Base-by-base conservation (phyloP, 164 flowering plant genomes). In the Annona cherimola region DNA sequence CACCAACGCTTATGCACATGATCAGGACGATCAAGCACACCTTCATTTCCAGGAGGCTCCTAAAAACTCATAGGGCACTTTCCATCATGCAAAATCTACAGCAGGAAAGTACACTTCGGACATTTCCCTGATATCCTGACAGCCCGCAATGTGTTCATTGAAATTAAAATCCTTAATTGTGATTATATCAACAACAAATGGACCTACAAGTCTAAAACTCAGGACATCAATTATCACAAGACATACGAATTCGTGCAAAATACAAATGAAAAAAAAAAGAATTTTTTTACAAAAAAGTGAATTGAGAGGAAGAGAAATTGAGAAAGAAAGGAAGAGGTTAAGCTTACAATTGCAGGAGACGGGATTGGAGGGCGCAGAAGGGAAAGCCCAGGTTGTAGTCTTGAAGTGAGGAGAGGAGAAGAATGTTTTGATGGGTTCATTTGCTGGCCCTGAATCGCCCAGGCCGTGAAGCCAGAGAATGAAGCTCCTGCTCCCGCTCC, bases 401-500 rank as follows among this genome's bases (percentile, higher is more conserved):
- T 78, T 80, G 76, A 94, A 92, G 80, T 85, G 77, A 1, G 91
- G 88, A 4, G 97, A 88, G 57, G 86, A 84, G 88, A 94, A 94
- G 68, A 92, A 74, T 44, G 91, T 77, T 79, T 82, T 94, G 84
- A 94, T 88, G 77, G 97, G 97, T 63, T 92, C 98, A 69, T 94
- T 94, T 42, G 98, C 98, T 9, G 97, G 95, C 59, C 95, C 95
- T 2, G 93, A 88, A 74, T 92, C 97, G 35, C 96, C 97, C 73
- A 90, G 76, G 7, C 96, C 97, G 67, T 92, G 96, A 35, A 92
- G 94, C 96, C 97, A 90, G 6, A 92, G 79, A 3, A 92, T 44
- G 69, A 92, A 90, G 85, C 87, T 89, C 44, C 72, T 69, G 14
- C 61, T 46, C 18, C 66, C 3, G 67, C 67, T 43, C 18, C 41